Evolutionary conservation across 768 basidiomycete species (phyloP).

Genomic region (Hypholoma sublateritium): DNA sequence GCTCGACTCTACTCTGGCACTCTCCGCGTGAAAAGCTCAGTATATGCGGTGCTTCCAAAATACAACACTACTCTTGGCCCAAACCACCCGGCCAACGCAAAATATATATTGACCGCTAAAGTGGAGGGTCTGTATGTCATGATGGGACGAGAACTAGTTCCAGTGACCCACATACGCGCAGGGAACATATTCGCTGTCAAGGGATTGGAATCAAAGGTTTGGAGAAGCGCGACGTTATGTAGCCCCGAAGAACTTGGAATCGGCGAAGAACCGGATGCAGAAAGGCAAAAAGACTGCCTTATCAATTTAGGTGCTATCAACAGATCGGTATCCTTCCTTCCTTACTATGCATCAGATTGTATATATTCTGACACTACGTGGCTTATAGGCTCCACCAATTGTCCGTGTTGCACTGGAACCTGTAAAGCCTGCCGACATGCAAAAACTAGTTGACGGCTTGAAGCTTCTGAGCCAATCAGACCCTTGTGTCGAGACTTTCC

Average conservation of each 20-base stretch:
- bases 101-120: slow-evolving; percentile 57
- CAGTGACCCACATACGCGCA: slow-evolving; percentile 78
- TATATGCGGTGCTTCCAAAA: slow-evolving; percentile 86
- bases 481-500: slow-evolving; percentile 96
- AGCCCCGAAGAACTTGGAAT: slow-evolving; percentile 52
- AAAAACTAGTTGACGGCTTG: slow-evolving; percentile 82
- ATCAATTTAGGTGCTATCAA: slow-evolving; percentile 79
- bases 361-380: not conserved
- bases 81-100: slow-evolving; percentile 64
- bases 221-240: slow-evolving; percentile 89
- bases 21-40: slow-evolving; percentile 56
- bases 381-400: slow-evolving; percentile 74
- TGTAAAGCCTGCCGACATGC: slow-evolving; percentile 78
- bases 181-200: slow-evolving; percentile 94
- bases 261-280: slow-evolving; percentile 27
- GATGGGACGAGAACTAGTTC: slow-evolving; percentile 96
- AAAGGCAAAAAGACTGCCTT: slow-evolving; percentile 49
- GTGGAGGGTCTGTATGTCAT: slow-evolving; percentile 87
- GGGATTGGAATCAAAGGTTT: slow-evolving; percentile 87
- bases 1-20: slow-evolving; percentile 92
- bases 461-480: slow-evolving; percentile 92
- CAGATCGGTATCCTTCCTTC: slow-evolving; percentile 48
- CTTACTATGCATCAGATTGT: not conserved
- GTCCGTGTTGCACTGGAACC: slow-evolving; percentile 96
- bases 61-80: slow-evolving; percentile 67